Percentiles rank a stretch among this genome's conserved stretches.
Evolutionary conservation across 2,329 filamentous ascomycete genomes (phyloP).

Genomic region (Beauveria sp.): DNA sequence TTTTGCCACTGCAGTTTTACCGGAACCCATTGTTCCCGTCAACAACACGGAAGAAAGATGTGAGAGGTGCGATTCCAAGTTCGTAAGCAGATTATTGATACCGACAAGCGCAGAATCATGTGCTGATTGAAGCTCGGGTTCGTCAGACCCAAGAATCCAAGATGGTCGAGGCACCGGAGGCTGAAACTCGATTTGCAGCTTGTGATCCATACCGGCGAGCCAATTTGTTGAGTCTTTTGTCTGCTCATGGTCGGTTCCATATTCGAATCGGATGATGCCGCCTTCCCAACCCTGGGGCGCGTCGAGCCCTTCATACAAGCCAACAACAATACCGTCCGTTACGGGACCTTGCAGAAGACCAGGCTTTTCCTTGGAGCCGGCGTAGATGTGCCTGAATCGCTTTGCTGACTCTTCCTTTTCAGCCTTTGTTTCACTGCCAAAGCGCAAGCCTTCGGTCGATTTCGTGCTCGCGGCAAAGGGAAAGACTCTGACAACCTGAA

Average conservation of each 20-base stretch:
- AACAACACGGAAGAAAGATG: slow-evolving; percentile 85
- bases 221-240: slow-evolving; percentile 51
- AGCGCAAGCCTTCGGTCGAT: slow-evolving; percentile 61
- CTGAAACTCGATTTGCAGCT: slow-evolving; percentile 68
- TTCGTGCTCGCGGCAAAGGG: slow-evolving; percentile 62
- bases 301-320: slow-evolving; percentile 44
- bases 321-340: slow-evolving; percentile 80
- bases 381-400: slow-evolving; percentile 65
- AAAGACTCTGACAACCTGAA: slow-evolving; percentile 65
- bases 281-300: slow-evolving; percentile 66
- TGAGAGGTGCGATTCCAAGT: slow-evolving; percentile 67
- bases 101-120: slow-evolving; percentile 64
- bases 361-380: slow-evolving; percentile 42
- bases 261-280: slow-evolving; percentile 72
- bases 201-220: slow-evolving; percentile 71
- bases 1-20: slow-evolving; percentile 77
- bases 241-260: slow-evolving; percentile 31
- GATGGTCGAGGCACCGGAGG: slow-evolving; percentile 60
- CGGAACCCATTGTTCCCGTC: slow-evolving; percentile 81
- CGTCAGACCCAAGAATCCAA: slow-evolving; percentile 38
- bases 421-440: slow-evolving; percentile 79
- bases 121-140: slow-evolving; percentile 48
- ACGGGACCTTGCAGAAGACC: slow-evolving; percentile 75
- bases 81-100: slow-evolving; percentile 68
- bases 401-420: slow-evolving; percentile 72